phyloP scores from a whole-genome alignment of 2,329 filamentous ascomycete species.

The Fusarium aywerte region DNA sequence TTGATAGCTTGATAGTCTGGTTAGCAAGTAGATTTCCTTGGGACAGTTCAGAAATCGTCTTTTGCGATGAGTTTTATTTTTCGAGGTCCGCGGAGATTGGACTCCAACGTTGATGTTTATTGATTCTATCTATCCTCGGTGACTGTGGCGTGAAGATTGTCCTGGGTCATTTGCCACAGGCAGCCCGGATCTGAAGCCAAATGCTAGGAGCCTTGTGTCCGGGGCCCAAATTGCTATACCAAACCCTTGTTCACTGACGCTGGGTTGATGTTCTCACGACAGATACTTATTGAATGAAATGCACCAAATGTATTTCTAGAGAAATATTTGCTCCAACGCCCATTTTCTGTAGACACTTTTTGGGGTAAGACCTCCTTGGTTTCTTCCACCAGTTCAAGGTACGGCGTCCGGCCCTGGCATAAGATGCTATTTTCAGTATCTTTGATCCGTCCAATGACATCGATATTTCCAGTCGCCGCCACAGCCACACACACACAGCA shows the following conservation, averaged over 20 bases:
- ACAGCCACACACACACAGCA: slow-evolving; percentile 42
- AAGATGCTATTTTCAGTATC: slow-evolving; percentile 41
- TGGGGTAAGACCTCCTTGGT: no score
- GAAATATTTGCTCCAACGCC: no score
- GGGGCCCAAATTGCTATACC: not conserved
- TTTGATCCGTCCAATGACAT: slow-evolving; percentile 6
- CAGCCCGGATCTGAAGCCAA: not conserved
- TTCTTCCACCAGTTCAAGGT: not conserved
- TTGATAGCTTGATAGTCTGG: not conserved
- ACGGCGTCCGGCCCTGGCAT: not conserved
- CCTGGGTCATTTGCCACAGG: slow-evolving; percentile 29
- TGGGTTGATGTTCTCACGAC: not conserved
- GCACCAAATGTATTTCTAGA: not conserved
- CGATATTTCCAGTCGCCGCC: slow-evolving; percentile 28
- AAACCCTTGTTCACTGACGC: not conserved
- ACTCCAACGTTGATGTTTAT: not conserved
- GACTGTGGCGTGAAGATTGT: slow-evolving; percentile 4
- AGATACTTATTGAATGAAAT: not conserved
- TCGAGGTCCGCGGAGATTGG: not conserved
- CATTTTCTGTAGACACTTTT: not conserved
- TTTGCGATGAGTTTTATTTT: not conserved
- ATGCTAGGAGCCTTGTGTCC: slow-evolving; percentile 14
- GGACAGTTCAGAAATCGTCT: not conserved
- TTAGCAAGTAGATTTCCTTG: not conserved
- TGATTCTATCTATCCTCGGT: not conserved